Conservation (phyloP, 208 protist genomes). For the Plasmodiophora brassicae region DNA sequence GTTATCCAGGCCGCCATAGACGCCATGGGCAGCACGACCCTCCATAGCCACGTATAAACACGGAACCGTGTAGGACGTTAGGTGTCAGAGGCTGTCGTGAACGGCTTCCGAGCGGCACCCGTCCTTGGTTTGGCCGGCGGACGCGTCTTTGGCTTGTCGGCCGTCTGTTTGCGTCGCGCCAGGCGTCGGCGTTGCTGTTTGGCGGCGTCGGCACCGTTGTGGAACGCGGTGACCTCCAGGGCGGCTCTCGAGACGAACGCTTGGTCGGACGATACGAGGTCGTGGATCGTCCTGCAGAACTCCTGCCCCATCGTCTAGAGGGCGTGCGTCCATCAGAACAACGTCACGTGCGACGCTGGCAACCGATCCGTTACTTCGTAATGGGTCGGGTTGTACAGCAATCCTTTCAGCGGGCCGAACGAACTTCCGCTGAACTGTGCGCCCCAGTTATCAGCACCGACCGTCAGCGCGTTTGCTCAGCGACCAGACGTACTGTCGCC, state of each 20-base stretch:
- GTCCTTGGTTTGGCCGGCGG: too few relatives aligned
- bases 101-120: too few relatives aligned
- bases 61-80: too few relatives aligned
- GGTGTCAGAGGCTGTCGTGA: too few relatives aligned
- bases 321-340: background rate
- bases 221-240: background rate
- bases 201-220: background rate
- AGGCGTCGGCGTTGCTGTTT: too few relatives aligned
- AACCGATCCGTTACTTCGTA: background rate
- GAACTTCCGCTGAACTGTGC: background rate
- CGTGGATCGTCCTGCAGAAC: slow-evolving; percentile 23
- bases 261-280: background rate
- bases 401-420: background rate
- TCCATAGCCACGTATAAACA: too few relatives aligned
- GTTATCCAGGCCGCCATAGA: background rate
- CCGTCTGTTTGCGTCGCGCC: too few relatives aligned
- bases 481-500: slow-evolving; percentile 48
- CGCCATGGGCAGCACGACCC: too few relatives aligned
- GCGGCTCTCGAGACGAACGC: background rate
- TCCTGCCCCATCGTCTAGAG: slow-evolving; percentile 13
- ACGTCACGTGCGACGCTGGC: background rate
- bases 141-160: too few relatives aligned
- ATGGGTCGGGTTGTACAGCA: slow-evolving; percentile 10
- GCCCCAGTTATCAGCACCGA: background rate
- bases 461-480: background rate